Conservation (phyloP, 2,329 filamentous ascomycete genomes). For the Colletotrichum lentis region DNA sequence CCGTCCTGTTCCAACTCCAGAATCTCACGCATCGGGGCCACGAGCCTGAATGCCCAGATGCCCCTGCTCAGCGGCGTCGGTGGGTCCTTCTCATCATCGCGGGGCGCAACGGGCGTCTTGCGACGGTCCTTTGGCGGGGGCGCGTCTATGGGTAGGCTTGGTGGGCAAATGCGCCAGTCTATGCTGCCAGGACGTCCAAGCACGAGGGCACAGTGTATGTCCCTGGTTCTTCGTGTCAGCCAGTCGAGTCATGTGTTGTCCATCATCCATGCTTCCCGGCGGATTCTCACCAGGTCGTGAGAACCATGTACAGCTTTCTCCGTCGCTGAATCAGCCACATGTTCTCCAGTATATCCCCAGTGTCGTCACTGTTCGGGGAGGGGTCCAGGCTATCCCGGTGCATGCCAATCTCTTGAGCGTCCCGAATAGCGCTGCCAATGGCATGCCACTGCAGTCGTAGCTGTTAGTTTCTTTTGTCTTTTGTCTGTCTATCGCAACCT, state of each 20-base stretch:
- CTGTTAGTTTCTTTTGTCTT: constrained; percentile 7
- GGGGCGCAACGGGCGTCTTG: constrained; percentile 57
- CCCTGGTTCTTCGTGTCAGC: constrained; percentile 51
- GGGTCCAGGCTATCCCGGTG: constrained; percentile 63
- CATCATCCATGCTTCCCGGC: constrained; percentile 24
- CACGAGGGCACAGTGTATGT: constrained; percentile 61
- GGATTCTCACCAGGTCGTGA: constrained; percentile 51
- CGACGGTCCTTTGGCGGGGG: constrained; percentile 57
- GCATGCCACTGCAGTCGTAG: constrained; percentile 58
- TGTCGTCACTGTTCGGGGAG: constrained; percentile 54
- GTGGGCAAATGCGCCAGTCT: constrained; percentile 57
- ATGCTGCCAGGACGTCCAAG: constrained; percentile 66
- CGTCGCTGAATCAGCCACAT: constrained; percentile 67
- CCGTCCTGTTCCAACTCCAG: constrained; percentile 65
- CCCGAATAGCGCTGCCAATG: constrained; percentile 64
- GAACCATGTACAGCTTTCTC: constrained; percentile 61
- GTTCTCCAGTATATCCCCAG: constrained; percentile 61
- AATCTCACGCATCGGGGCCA: constrained; percentile 61
- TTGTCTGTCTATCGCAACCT: background rate
- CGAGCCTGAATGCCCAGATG: constrained; percentile 60
- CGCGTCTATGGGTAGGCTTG: constrained; percentile 63
- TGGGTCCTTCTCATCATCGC: constrained; percentile 57
- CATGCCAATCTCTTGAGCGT: constrained; percentile 70
- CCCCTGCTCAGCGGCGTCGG: constrained; percentile 65
- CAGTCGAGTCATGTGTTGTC: constrained; percentile 27